Evolutionary conservation across 2,329 filamentous ascomycete genomes (phyloP), one percentile per base, ranked within the genome.

Genomic region (Aureobasidium lini): DNA sequence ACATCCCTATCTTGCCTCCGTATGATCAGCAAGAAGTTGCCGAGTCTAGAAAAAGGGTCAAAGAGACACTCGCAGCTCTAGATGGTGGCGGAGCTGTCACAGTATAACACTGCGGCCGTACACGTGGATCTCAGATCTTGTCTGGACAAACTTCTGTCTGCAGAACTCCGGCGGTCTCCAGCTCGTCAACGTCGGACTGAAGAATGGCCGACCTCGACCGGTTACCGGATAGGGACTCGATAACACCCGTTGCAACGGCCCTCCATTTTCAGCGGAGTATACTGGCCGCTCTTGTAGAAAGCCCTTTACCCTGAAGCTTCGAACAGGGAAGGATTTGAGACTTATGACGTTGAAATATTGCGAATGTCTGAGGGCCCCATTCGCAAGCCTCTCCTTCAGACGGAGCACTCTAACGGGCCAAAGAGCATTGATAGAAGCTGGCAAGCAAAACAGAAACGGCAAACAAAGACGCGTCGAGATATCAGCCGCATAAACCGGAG

Each of bases 311-410:
- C 34, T 37, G 50, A 10, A 37, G 40, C 18, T 37, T 43, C 7
- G 15, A 57, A 47, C 16, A 57, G 53, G 29, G 11, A 47, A 57
- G 42, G 40, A 57, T 57, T 36, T 43, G 42, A 57, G 43, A 57
- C 54, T 28, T 42, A 57, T 57, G 54, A 57, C 54, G 43, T 31
- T 15, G 43, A 8, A 48, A 23, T 57, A 57, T 57, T 57, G 54
- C 44, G 34, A 48, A 47, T 57, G 54, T 57, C 54, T 57, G 32
- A 57, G 43, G 48, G 34, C 29, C 50, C 37, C 36, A 52, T 52
- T 34, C n/a, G 28, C 16, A 31, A 29, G 15, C 23, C 13, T 13
- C 10, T 36, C 15, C 29, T 9, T 11, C 6, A 44, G 29, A 43
- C 34, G 29, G n/a, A 44, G 32, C 31, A 13, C 10, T 29, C 23